These are phyloP conservation scores for Skeletonema tropicum DNA, from an alignment of 108 stramenopile genomes.

Conservation along the genomic window DNA sequence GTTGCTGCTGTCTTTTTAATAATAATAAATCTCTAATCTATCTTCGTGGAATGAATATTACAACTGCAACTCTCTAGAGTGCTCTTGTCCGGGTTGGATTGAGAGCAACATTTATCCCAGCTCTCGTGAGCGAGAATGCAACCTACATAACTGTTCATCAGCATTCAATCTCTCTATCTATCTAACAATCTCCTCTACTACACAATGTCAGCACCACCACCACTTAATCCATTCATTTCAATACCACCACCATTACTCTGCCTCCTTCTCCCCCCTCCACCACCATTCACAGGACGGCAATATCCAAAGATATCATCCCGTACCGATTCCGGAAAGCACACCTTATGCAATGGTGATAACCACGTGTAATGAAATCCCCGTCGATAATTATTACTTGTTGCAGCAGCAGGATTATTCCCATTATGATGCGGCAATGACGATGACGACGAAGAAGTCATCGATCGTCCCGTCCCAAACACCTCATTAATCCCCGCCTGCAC, in stretches of 20 bases:
- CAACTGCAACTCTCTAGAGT: too few relatives aligned
- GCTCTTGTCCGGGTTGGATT: too few relatives aligned
- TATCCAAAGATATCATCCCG: constrained; percentile 86
- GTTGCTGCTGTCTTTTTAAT: not conserved
- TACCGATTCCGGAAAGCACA: constrained; percentile 73
- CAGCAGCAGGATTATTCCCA: too few relatives aligned
- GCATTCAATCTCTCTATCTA: not conserved
- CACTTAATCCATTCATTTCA: not conserved
- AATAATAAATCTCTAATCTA: too few relatives aligned
- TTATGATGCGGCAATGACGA: not conserved
- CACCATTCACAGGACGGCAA: constrained; percentile 64
- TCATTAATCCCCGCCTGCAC: constrained; percentile 67
- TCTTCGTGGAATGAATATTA: too few relatives aligned
- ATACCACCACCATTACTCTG: not conserved
- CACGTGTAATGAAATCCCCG: constrained; percentile 69
- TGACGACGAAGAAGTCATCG: not conserved
- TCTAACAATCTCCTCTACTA: too few relatives aligned
- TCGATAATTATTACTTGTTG: not conserved
- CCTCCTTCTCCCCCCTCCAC: constrained; percentile 9
- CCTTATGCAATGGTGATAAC: constrained; percentile 80
- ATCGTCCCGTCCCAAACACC: constrained; percentile 69
- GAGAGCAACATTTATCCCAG: too few relatives aligned
- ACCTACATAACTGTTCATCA: too few relatives aligned
- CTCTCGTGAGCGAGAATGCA: too few relatives aligned
- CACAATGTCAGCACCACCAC: not conserved